phyloP scores from a whole-genome alignment of 1,284 basidiomycete genomes.

The Naganishia sp. region DNA sequence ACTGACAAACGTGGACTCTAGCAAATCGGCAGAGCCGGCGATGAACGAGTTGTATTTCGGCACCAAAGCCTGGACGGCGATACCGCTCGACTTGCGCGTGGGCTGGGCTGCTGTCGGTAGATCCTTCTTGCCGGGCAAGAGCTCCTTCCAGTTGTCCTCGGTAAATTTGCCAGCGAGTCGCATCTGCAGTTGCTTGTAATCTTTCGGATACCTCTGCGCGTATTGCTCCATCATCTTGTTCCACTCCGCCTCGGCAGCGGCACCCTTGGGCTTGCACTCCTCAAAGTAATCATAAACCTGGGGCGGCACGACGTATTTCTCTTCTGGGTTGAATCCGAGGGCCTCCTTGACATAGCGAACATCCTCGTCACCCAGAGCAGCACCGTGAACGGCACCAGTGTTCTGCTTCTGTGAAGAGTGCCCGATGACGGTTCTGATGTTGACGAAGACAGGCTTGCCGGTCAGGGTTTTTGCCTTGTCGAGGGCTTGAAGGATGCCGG shows the following conservation, averaged over 20 bases:
- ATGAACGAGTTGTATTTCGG: conserved; percentile 43
- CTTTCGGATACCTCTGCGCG: conserved; percentile 39
- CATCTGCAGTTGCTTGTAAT: conserved; percentile 40
- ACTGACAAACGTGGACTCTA: conserved; percentile 49
- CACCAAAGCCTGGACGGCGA: conserved; percentile 43
- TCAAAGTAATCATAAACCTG: conserved; percentile 46
- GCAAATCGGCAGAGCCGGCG: conserved; percentile 46
- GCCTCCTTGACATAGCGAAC: conserved; percentile 46
- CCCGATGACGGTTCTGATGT: conserved; percentile 50
- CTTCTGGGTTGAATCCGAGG: conserved; percentile 43
- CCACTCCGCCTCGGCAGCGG: conserved; percentile 43
- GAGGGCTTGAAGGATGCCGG: conserved; percentile 44
- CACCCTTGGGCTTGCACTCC: conserved; percentile 40
- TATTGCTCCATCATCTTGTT: conserved; percentile 41
- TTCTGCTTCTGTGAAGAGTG: conserved; percentile 43
- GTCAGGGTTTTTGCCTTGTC: conserved; percentile 43
- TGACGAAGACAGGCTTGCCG: conserved; percentile 48
- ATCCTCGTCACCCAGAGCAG: conserved; percentile 47
- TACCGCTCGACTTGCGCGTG: conserved; percentile 46
- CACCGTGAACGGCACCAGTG: conserved; percentile 45
- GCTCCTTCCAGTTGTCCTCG: conserved; percentile 35
- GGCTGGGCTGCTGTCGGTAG: conserved; percentile 41
- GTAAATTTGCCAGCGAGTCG: conserved; percentile 40
- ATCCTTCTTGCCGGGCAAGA: conserved; percentile 43
- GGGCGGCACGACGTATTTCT: conserved; percentile 43